Conservation (phyloP, 2,329 filamentous ascomycete genomes). For the Emydomyces testavorans region DNA sequence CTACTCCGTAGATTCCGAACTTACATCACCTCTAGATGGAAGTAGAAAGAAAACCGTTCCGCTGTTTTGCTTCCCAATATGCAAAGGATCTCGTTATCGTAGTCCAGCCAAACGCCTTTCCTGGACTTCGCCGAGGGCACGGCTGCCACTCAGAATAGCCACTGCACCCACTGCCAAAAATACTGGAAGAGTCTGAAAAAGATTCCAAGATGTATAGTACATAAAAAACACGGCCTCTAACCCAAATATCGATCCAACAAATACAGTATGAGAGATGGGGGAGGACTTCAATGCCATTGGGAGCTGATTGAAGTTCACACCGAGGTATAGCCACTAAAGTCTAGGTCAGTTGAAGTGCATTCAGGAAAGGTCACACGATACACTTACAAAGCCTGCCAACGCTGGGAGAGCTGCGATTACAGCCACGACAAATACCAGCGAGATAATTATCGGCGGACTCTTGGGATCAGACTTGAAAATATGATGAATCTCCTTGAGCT, state of each 20-base stretch:
- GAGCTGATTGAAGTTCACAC: slow-evolving; percentile 71
- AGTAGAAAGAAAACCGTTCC: not conserved
- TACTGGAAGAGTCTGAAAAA: slow-evolving; percentile 77
- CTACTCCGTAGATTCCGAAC: not conserved
- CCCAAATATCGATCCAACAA: slow-evolving; percentile 74
- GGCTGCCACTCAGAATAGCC: slow-evolving; percentile 74
- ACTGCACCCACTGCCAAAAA: slow-evolving; percentile 56
- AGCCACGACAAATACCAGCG: slow-evolving; percentile 61
- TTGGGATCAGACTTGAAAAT: slow-evolving; percentile 70
- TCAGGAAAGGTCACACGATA: not conserved
- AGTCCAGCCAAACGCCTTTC: slow-evolving; percentile 66
- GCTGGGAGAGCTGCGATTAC: slow-evolving; percentile 63
- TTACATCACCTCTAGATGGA: not conserved
- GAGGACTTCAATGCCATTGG: slow-evolving; percentile 61
- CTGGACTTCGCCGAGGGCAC: slow-evolving; percentile 88
- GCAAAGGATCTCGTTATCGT: slow-evolving; percentile 32
- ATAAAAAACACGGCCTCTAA: slow-evolving; percentile 90
- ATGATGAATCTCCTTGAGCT: slow-evolving; percentile 76
- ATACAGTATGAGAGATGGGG: slow-evolving; percentile 69
- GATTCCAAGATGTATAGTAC: slow-evolving; percentile 84
- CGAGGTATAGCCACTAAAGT: slow-evolving; percentile 63
- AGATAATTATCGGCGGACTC: slow-evolving; percentile 70
- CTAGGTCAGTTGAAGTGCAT: not conserved
- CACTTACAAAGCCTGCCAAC: slow-evolving; percentile 57
- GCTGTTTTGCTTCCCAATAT: not conserved